These are phyloP conservation scores for Clonostachys chloroleuca DNA, from an alignment of 2,329 filamentous ascomycete genomes.

Conservation along the genomic window DNA sequence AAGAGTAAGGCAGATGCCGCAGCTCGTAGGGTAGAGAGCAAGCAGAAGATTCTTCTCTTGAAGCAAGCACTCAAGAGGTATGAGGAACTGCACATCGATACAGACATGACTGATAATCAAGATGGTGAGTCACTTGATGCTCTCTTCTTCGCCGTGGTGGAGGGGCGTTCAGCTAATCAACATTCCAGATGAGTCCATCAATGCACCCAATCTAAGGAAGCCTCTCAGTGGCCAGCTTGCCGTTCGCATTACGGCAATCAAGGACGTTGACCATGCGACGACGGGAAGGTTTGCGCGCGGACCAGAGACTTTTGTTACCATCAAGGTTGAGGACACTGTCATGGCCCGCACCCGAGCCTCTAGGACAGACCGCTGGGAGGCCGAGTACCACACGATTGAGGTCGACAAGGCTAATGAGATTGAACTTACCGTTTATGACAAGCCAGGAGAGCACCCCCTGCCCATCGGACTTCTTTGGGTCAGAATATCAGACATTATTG, in stretches of 20 bases:
- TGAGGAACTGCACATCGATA: slow-evolving; percentile 93
- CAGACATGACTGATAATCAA: slow-evolving; percentile 70
- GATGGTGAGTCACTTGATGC: slow-evolving; percentile 60
- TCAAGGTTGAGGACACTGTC: slow-evolving; percentile 94
- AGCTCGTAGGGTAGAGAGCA: slow-evolving; percentile 85
- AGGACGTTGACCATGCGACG: slow-evolving; percentile 90
- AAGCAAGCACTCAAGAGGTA: slow-evolving; percentile 97
- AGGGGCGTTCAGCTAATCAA: not conserved
- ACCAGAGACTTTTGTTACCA: slow-evolving; percentile 90
- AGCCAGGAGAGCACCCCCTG: slow-evolving; percentile 81
- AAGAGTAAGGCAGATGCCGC: slow-evolving; percentile 95
- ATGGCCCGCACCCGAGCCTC: slow-evolving; percentile 84
- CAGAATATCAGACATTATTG: slow-evolving; percentile 91
- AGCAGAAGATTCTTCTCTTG: slow-evolving; percentile 93
- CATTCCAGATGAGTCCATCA: slow-evolving; percentile 83
- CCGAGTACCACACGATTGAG: slow-evolving; percentile 85
- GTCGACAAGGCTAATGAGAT: slow-evolving; percentile 99
- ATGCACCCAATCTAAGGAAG: slow-evolving; percentile 89
- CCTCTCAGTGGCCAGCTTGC: slow-evolving; percentile 89
- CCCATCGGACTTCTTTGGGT: slow-evolving; percentile 97
- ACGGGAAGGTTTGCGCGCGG: slow-evolving; percentile 81
- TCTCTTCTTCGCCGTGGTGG: no score
- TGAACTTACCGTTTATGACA: slow-evolving; percentile 96
- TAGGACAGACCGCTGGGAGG: slow-evolving; percentile 84
- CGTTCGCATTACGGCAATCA: slow-evolving; percentile 82